Evolutionary conservation across 352 stramenopile genomes (phyloP).

Genomic region (Globisporangium cederbergense): DNA sequence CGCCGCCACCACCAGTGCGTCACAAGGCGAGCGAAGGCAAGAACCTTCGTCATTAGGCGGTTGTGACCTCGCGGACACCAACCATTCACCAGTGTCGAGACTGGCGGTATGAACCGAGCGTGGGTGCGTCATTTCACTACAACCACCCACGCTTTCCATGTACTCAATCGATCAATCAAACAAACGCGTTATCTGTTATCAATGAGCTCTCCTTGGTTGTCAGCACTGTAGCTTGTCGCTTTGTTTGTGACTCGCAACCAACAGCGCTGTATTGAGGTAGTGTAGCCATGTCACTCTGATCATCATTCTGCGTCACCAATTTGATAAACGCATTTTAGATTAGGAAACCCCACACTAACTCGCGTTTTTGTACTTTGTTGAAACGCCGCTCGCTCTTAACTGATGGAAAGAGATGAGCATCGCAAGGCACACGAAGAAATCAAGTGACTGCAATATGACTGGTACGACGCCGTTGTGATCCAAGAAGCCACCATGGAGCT

Average conservation of each 20-base stretch:
- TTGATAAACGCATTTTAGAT: too few species aligned
- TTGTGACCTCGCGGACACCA: background rate
- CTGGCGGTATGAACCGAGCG: background rate
- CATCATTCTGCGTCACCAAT: too few species aligned
- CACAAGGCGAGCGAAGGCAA: background rate
- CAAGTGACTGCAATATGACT: too few species aligned
- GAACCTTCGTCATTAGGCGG: background rate
- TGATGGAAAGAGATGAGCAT: too few species aligned
- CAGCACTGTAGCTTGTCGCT: too few species aligned
- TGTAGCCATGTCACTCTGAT: background rate
- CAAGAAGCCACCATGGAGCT: background rate
- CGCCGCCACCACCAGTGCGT: background rate
- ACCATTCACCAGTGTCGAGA: background rate
- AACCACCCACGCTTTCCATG: background rate
- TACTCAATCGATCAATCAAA: background rate
- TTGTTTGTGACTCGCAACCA: background rate
- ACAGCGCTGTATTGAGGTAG: background rate
- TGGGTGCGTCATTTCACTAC: background rate
- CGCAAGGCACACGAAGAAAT: too few species aligned
- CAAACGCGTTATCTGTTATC: background rate
- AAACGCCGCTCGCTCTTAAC: too few species aligned
- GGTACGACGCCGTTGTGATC: background rate
- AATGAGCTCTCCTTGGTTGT: too few species aligned
- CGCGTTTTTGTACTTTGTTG: too few species aligned
- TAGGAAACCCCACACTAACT: too few species aligned